These are phyloP conservation scores for Phellopilus nigrolimitatus DNA, from an alignment of 1,284 basidiomycete genomes.

Conservation along the genomic window DNA sequence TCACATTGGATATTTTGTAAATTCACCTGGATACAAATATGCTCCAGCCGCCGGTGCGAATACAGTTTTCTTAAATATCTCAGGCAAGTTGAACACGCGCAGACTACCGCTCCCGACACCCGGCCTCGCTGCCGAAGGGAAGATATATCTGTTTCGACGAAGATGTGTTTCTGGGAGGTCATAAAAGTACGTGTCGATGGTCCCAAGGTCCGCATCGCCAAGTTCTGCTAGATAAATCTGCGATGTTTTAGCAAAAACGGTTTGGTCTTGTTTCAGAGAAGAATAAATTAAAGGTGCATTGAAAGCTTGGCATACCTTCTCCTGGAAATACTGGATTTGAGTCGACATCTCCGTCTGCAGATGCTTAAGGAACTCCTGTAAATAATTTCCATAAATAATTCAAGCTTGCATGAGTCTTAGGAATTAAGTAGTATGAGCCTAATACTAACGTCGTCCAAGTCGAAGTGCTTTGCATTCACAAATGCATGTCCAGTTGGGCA, in stretches of 20 bases:
- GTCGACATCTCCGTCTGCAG: constrained; percentile 59
- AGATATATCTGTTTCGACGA: constrained; percentile 70
- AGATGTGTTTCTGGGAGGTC: constrained; percentile 72
- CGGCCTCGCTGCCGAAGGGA: constrained; percentile 31
- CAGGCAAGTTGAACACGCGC: constrained; percentile 48
- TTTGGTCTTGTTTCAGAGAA: not conserved
- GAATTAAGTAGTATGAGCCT: no score
- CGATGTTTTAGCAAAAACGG: not conserved
- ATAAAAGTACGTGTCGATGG: constrained; percentile 80
- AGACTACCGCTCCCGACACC: constrained; percentile 30
- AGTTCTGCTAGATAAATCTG: constrained; percentile 66
- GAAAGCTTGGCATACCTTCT: constrained; percentile 44
- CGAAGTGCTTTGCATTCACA: constrained; percentile 82
- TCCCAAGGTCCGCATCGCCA: constrained; percentile 46
- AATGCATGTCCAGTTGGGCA: constrained; percentile 62
- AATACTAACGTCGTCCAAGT: constrained; percentile 62
- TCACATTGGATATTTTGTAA: no score
- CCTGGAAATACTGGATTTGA: constrained; percentile 69
- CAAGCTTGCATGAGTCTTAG: no score
- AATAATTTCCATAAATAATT: not conserved
- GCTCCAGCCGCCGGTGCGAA: constrained; percentile 35
- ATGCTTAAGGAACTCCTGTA: constrained; percentile 58
- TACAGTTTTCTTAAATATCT: constrained; percentile 40
- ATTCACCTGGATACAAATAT: constrained; percentile 62
- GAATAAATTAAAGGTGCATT: constrained; percentile 9